A percentile compares a stretch with the other conserved stretches of the same genome.
phyloP scores from a whole-genome alignment of 179 eudicot species.

The Actinidia chinensis region DNA sequence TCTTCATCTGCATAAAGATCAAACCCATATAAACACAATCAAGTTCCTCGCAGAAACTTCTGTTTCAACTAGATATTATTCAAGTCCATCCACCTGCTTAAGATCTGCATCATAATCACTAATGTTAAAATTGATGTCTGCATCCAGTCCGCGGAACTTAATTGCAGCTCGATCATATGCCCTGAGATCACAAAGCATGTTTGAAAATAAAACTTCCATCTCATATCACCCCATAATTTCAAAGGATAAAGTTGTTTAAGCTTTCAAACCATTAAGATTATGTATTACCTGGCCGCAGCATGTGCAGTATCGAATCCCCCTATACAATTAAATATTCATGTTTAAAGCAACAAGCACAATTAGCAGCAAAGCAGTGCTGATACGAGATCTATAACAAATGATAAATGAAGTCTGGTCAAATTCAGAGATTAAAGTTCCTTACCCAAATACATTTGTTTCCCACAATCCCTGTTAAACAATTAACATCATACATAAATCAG shows the following conservation, averaged over 20 bases:
- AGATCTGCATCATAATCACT: constrained; percentile 67
- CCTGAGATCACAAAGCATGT: constrained; percentile 25
- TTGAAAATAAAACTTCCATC: not conserved
- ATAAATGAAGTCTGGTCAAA: not conserved
- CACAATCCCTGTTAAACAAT: constrained; percentile 36
- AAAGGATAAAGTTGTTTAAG: not conserved
- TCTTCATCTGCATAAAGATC: constrained; percentile 40
- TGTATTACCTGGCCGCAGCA: constrained; percentile 67
- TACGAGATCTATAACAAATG: not conserved
- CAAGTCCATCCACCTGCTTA: constrained; percentile 45
- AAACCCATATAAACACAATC: not conserved
- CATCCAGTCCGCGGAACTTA: constrained; percentile 62
- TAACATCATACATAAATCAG: not conserved
- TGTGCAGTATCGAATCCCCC: constrained; percentile 82
- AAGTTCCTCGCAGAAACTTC: not conserved
- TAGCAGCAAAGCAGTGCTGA: not conserved
- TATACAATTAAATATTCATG: constrained; percentile 12
- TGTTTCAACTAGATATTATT: not conserved
- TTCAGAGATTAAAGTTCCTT: constrained; percentile 9
- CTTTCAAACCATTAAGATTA: not conserved
- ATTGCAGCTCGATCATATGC: constrained; percentile 70
- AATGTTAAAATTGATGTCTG: constrained; percentile 68
- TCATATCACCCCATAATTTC: constrained; percentile 8
- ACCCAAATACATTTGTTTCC: constrained; percentile 44
- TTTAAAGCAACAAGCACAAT: constrained; percentile 2